A percentile compares a stretch with the other conserved stretches of the same genome.
Evolutionary conservation across 768 basidiomycete genomes (phyloP).

Genomic region (Suillus subluteus): DNA sequence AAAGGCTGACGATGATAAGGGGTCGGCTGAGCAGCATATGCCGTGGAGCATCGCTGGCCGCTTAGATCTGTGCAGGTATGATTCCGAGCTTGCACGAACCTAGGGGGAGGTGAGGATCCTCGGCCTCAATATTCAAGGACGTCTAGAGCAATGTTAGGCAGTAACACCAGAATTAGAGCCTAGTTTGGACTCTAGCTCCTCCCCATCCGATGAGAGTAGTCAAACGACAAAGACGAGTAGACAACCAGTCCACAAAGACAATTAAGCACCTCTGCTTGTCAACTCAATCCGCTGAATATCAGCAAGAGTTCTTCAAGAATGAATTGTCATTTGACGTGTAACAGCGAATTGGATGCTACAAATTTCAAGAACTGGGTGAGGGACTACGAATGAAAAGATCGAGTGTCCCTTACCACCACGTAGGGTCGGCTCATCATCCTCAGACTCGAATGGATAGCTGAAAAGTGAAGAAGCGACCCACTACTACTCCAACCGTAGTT

Average conservation of each 20-base stretch:
- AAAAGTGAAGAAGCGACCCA: not conserved
- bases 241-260: not conserved
- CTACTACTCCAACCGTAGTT: not conserved
- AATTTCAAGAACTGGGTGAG: not conserved
- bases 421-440: not conserved
- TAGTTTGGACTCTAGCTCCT: not conserved
- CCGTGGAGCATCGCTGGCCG: constrained; percentile 54
- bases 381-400: not conserved
- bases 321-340: not conserved
- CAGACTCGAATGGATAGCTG: not conserved
- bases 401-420: not conserved
- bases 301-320: not conserved
- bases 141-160: not conserved
- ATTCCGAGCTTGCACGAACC: constrained; percentile 49
- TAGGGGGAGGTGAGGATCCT: constrained; percentile 2
- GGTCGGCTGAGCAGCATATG: constrained; percentile 36
- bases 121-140: not conserved
- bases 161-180: not conserved
- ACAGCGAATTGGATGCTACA: not conserved
- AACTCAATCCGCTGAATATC: not conserved
- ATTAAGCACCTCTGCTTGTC: not conserved
- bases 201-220: not conserved
- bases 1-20: constrained; percentile 47
- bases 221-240: not conserved
- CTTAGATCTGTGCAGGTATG: constrained; percentile 58